Percentiles rank a stretch among this genome's conserved stretches.
These are phyloP conservation scores for Inga oerstediana DNA, from an alignment of 306 rosid species.

Conservation along the genomic window DNA sequence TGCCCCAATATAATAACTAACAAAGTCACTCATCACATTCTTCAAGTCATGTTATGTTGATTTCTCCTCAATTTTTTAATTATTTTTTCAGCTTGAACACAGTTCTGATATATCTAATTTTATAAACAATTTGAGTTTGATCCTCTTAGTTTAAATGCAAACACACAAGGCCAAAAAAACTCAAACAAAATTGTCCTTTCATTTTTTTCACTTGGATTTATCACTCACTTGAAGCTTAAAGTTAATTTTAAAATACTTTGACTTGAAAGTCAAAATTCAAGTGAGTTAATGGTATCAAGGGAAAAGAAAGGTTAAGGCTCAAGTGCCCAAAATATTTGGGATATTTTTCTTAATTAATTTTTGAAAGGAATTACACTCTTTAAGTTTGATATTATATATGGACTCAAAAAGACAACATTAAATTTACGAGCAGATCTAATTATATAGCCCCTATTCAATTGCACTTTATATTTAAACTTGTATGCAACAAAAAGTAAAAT, in stretches of 20 bases:
- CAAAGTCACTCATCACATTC: conserved; percentile 13
- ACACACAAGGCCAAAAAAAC: neutral
- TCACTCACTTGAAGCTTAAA: neutral
- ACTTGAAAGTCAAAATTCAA: neutral
- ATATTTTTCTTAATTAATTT: neutral
- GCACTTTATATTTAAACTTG: neutral
- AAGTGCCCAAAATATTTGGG: neutral
- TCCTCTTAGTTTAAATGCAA: neutral
- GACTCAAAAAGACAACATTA: neutral
- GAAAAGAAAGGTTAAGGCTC: neutral
- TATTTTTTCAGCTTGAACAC: neutral
- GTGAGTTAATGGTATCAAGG: neutral
- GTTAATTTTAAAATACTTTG: neutral
- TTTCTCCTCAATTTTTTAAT: neutral
- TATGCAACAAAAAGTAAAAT: neutral
- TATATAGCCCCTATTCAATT: neutral
- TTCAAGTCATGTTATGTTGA: neutral
- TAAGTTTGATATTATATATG: neutral
- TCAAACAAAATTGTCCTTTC: neutral
- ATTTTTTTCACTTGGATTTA: neutral
- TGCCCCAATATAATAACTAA: conserved; percentile 31
- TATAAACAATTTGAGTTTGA: neutral
- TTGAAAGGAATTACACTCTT: neutral
- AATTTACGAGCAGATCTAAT: neutral
- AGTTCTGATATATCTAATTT: neutral